phyloP scores from a whole-genome alignment of 225 moss, liverwort and hornwort species.

The Anthoceros angustus region DNA sequence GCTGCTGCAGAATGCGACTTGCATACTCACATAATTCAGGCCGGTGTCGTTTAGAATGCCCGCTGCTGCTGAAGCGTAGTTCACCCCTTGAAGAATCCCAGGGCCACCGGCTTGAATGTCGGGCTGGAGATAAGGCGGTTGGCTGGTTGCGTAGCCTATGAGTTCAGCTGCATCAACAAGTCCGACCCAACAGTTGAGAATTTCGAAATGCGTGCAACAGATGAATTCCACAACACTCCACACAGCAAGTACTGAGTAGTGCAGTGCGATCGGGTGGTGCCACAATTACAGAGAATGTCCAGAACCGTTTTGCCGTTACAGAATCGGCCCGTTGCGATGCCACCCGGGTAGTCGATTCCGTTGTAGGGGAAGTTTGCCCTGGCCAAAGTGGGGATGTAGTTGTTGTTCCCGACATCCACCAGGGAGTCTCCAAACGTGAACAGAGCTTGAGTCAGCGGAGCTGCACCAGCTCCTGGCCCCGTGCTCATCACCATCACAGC shows the following conservation, averaged over 20 bases:
- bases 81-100: neutral
- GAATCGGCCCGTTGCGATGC: neutral
- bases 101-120: neutral
- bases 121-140: neutral
- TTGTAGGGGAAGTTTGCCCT: neutral
- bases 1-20: neutral
- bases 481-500: neutral
- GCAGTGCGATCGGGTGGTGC: neutral
- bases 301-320: neutral
- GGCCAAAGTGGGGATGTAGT: neutral
- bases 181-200: neutral
- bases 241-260: neutral
- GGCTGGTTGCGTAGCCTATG: neutral
- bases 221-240: neutral
- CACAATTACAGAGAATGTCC: neutral
- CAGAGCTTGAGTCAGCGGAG: neutral
- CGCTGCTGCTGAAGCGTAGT: neutral
- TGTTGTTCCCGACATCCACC: neutral
- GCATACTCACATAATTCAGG: neutral
- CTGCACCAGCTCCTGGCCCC: neutral
- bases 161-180: neutral
- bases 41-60: slow-evolving; percentile 2
- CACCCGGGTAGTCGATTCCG: slow-evolving; percentile 1
- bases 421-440: neutral
- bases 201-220: neutral